A percentile compares a stretch with the other conserved stretches of the same genome.
These are phyloP conservation scores for Myriosclerotinia scirpicola DNA, from an alignment of 2,329 filamentous ascomycete genomes.

Conservation along the genomic window DNA sequence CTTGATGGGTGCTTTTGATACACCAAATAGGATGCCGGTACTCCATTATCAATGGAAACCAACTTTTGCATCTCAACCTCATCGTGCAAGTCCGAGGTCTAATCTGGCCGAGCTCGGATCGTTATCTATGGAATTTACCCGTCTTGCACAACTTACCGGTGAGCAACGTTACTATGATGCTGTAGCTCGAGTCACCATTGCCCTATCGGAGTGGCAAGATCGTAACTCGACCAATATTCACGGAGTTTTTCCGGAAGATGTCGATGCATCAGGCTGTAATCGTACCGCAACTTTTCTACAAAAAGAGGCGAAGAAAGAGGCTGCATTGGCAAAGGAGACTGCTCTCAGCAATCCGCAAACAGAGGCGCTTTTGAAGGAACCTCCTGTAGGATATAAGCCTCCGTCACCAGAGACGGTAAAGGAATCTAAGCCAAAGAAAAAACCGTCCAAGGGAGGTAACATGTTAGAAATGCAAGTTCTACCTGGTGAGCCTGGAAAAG, in stretches of 20 bases:
- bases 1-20: slow-evolving; percentile 73
- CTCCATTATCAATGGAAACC: slow-evolving; percentile 79
- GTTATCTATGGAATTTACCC: slow-evolving; percentile 83
- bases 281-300: slow-evolving; percentile 26
- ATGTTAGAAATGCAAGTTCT: slow-evolving; percentile 37
- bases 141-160: slow-evolving; percentile 80
- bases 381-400: slow-evolving; percentile 40
- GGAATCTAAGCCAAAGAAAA: slow-evolving; percentile 33
- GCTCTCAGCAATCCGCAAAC: slow-evolving; percentile 21
- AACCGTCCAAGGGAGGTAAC: slow-evolving; percentile 18
- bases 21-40: slow-evolving; percentile 88
- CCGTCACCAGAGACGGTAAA: slow-evolving; percentile 26
- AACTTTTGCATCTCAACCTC: slow-evolving; percentile 60
- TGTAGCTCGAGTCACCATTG: slow-evolving; percentile 79
- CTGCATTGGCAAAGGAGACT: slow-evolving; percentile 23
- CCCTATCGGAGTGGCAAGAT: slow-evolving; percentile 73
- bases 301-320: background rate
- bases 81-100: slow-evolving; percentile 57
- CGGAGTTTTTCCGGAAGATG: slow-evolving; percentile 75
- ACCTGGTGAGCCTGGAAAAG: slow-evolving; percentile 35
- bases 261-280: slow-evolving; percentile 82
- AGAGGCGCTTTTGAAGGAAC: slow-evolving; percentile 22
- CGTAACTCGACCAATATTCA: slow-evolving; percentile 61
- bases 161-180: slow-evolving; percentile 87
- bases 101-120: slow-evolving; percentile 62